Evolutionary conservation across 2,329 filamentous ascomycete species (phyloP), one percentile per base, ranked within the genome.

Genomic region (Neocatenulostroma microsporum): DNA sequence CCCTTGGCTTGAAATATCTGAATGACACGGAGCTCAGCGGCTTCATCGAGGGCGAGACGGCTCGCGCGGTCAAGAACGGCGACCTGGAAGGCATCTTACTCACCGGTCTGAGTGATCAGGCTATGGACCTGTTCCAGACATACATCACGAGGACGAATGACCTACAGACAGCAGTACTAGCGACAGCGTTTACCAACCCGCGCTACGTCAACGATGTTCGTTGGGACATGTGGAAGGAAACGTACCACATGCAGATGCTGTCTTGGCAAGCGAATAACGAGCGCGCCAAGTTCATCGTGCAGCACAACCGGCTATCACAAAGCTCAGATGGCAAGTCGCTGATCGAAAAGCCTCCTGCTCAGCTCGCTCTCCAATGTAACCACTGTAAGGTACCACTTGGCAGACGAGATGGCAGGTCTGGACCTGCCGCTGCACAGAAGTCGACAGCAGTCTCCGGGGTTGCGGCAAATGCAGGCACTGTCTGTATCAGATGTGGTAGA

Each of bases 21-120:
- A 66, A 74, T 19, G 72, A 78, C 45, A 57, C 58, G 4, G 54
- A 62, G 15, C 57, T 72, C 4, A 53, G 56, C 2, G 53, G 61
- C 13, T 70, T 71, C 51, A 54, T 71, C 31, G 55, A 60, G 29
- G 48, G 53, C 18, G 73, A 83, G 46, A 76, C 81, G 10, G 62
- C 68, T 3, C 69, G 73, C 26, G 75, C 78, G 12, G 73, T 80
- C 33, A 62, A 67, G 10, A 73, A 74, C 3, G 84, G 84, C 31
- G 79, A 88, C 50, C 74, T 88, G 33, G 82, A 87, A 58, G 84
- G 80, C 21, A 75, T 91, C 26, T 74, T 87, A 3, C 71, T 93
- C 10, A 84, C 83, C 0, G 85, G 85, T 24, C 79, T 93, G 41
- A 79, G 78, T 3, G 81, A 85, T 46, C 68, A 69, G 36, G 70